Conservation (phyloP, 1,284 basidiomycete genomes). For the Gomphus bonarii region DNA sequence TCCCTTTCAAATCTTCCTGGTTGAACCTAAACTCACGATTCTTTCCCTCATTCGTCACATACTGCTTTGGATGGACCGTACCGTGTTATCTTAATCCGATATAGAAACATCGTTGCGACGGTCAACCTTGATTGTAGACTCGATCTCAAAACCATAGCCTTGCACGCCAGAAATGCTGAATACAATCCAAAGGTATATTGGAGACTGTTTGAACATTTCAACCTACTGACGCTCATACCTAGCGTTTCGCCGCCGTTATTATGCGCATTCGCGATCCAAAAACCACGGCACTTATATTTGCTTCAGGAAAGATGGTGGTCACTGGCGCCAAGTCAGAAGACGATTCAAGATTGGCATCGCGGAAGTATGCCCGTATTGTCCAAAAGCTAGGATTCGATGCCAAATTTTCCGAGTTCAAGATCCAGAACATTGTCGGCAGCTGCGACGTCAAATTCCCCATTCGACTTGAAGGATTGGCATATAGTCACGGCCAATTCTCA, state of each 20-base stretch:
- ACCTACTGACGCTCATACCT: constrained; percentile 29
- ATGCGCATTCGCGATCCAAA: constrained; percentile 99
- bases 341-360: constrained; percentile 91
- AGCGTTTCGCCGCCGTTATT: constrained; percentile 99
- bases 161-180: constrained; percentile 97
- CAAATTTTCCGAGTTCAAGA: constrained; percentile 99
- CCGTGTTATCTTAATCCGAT: background rate
- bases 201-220: background rate
- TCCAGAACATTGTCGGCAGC: constrained; percentile 97
- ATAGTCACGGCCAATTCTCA: constrained; percentile 97
- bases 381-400: constrained; percentile 99
- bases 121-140: constrained; percentile 97
- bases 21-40: background rate
- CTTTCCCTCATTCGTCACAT: background rate
- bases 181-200: constrained; percentile 94
- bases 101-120: constrained; percentile 93
- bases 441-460: constrained; percentile 99
- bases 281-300: constrained; percentile 98
- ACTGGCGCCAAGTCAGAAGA: constrained; percentile 99
- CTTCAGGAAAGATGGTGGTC: constrained; percentile 99
- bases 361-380: constrained; percentile 99
- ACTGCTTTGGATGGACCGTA: background rate
- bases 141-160: constrained; percentile 96
- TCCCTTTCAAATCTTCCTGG: background rate
- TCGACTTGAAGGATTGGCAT: constrained; percentile 94